phyloP scores from a whole-genome alignment of 345 rosid genomes.

The Erysimum cheiranthoides region DNA sequence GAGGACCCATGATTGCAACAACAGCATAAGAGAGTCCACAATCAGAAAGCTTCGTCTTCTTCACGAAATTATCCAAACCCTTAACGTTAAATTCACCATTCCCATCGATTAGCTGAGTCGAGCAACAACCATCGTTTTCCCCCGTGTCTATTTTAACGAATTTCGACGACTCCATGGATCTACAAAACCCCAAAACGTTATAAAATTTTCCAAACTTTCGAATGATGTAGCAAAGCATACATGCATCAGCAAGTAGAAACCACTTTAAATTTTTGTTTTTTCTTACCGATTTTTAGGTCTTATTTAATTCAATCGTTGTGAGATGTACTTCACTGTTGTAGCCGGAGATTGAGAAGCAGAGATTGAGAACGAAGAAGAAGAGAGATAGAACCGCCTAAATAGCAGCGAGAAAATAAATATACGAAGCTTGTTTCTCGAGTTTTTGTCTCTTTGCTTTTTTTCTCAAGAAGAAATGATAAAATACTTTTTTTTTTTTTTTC shows the following conservation, averaged over 20 bases:
- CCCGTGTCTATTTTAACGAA: constrained; percentile 14
- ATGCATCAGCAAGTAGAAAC: constrained; percentile 35
- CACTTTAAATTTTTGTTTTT: not conserved
- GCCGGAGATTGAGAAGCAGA: constrained; percentile 25
- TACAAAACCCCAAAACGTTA: not conserved
- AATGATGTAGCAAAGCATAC: constrained; percentile 19
- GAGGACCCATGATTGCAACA: constrained; percentile 92
- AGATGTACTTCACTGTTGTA: constrained; percentile 6
- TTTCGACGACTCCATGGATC: not conserved
- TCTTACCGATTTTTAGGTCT: constrained; percentile 29
- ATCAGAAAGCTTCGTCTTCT: constrained; percentile 53
- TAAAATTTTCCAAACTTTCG: not conserved
- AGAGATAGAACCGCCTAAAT: constrained; percentile 35
- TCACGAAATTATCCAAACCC: constrained; percentile 65
- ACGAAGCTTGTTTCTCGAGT: constrained; percentile 45
- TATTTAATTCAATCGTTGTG: not conserved
- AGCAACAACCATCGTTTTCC: constrained; percentile 53
- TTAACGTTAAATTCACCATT: constrained; percentile 62
- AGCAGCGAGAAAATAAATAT: constrained; percentile 32
- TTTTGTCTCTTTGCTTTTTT: constrained; percentile 22
- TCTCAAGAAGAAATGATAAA: not conserved
- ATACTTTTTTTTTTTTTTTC: not conserved
- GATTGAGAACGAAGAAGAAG: constrained; percentile 11
- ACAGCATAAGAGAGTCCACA: constrained; percentile 86
- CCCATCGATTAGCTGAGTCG: constrained; percentile 69